phyloP scores from a whole-genome alignment of 106 monocot species.

The Acorus calamus region DNA sequence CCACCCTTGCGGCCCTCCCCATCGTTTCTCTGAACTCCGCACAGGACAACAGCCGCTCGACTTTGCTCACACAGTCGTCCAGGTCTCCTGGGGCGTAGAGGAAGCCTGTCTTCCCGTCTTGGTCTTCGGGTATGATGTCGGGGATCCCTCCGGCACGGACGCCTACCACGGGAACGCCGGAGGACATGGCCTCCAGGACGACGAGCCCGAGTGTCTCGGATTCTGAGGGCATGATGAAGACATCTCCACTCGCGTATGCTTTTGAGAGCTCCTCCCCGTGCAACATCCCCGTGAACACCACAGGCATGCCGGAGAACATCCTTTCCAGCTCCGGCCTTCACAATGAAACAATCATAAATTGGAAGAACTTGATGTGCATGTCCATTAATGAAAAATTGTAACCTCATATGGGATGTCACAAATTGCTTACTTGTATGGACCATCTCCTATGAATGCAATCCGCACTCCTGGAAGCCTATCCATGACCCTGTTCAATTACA shows the following conservation, averaged over 20 bases:
- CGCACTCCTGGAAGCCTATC: conserved; percentile 72
- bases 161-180: conserved; percentile 75
- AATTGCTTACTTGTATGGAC: conserved; percentile 62
- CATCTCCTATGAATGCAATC: conserved; percentile 92
- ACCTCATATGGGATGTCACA: not conserved
- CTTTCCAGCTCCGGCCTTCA: conserved; percentile 71
- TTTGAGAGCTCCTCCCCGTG: conserved; percentile 89
- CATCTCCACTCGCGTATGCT: conserved; percentile 86
- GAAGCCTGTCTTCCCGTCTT: conserved; percentile 80
- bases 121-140: conserved; percentile 72
- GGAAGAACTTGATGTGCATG: too few species aligned
- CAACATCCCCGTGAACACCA: conserved; percentile 86
- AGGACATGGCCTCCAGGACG: conserved; percentile 96
- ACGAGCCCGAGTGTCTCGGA: conserved; percentile 89
- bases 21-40: conserved; percentile 49
- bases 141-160: conserved; percentile 85
- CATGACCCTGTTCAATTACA: conserved; percentile 60
- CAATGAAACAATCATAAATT: not conserved
- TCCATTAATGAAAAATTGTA: not conserved
- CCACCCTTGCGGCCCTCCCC: conserved; percentile 56
- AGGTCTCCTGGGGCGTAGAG: conserved; percentile 67
- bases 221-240: conserved; percentile 91
- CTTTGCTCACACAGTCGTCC: conserved; percentile 71
- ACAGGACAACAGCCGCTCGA: conserved; percentile 30
- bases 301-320: conserved; percentile 77